Evolutionary conservation across 805 yeast species (phyloP), one percentile per base, ranked within the genome.

Genomic region (Torulaspora microellipsoides): DNA sequence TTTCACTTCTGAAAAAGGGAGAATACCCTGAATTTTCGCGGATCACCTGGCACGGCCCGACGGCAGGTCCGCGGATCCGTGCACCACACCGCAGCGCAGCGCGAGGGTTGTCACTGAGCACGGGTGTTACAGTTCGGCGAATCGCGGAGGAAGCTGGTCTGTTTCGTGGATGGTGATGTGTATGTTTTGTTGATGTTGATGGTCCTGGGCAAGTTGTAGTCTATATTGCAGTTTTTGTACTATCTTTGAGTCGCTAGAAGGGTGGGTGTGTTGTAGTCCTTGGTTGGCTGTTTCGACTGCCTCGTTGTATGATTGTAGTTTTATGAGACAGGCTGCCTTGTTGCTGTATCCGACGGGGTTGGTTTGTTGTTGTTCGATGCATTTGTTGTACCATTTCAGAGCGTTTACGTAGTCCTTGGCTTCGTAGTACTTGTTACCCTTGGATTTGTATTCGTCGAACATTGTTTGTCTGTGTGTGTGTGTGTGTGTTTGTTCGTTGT

Each of bases 281-380:
- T 55, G 53, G 9, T 72, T 59, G 47, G 85, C 75, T 45, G 76
- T 80, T 14, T 60, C 57, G 3, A 75, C 54, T 2, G 82, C 85
- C 13, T 73, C 62, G 2, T 60, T 53, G 71, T 74, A 80, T 27
- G 73, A 71, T 5, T 65, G 54, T 3, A 79, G 57, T 44, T 80
- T 78, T 32, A 83, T 57, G 48, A 75, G 71, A n/a, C 86, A 71
- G 68, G 80, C 78, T 0, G 93, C 84, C 34, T 83, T 64, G 56
- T 85, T 85, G n/a, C 90, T 75, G 56, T 72, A 80, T 1, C 80
- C 65, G 0, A 81, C 71, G 0, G 89, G 73, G 47, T 78, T 76
- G 0, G 51, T 30, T 0, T 80, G 72, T 38, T 76, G 76, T 13
- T 69, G 27, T 8, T 62, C 62, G 30, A 81, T 68, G 3, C 90